Evolutionary conservation across 441 rosid genomes (phyloP).

Genomic region (Corymbia calophylla): DNA sequence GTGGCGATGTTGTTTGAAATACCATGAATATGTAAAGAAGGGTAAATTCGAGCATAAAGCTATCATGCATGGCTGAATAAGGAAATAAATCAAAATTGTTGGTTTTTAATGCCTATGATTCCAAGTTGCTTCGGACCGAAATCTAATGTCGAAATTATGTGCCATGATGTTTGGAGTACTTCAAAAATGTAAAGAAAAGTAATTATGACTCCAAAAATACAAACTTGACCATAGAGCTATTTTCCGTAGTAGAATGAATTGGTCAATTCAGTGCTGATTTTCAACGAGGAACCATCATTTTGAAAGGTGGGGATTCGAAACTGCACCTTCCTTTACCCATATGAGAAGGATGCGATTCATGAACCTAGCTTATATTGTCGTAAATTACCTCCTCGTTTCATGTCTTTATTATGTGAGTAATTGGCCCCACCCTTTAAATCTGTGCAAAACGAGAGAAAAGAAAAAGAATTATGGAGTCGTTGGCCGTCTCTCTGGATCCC

Average conservation of each 20-base stretch:
- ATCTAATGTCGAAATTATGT: fast-evolving
- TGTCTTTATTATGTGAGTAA: not conserved
- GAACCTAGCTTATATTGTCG: not conserved
- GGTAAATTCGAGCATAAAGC: not conserved
- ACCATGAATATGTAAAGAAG: not conserved
- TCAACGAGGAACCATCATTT: no score
- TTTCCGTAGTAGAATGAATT: fast-evolving
- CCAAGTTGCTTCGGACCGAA: not conserved
- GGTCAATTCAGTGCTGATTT: fast-evolving
- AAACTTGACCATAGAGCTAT: not conserved
- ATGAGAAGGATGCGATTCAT: no score
- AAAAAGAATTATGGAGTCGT: not conserved
- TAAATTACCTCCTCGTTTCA: no score
- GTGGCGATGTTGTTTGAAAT: no score
- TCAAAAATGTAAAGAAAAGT: no score
- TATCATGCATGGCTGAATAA: fast-evolving
- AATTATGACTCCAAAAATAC: fast-evolving
- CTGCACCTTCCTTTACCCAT: no score
- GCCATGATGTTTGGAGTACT: no score
- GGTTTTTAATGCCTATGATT: not conserved
- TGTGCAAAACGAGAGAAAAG: not conserved
- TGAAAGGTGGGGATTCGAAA: no score
- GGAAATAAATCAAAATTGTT: fast-evolving
- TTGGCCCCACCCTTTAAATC: not conserved
- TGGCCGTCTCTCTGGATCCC: not conserved